These are phyloP conservation scores for Pyrenula massariospora DNA, from an alignment of 495 filamentous ascomycete genomes.

Conservation along the genomic window DNA sequence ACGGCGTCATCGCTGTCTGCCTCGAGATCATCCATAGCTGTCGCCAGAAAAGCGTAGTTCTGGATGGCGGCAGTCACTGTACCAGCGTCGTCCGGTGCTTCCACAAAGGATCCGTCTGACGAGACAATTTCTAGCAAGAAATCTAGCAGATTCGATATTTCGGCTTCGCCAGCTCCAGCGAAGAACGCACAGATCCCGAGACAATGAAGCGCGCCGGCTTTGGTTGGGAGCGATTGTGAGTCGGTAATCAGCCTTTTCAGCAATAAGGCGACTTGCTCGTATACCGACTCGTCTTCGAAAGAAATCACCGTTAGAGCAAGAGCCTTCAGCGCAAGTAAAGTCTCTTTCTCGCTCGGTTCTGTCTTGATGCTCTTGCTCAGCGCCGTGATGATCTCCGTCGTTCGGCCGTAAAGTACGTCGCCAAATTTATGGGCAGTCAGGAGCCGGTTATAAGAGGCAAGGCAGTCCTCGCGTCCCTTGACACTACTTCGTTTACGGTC, in stretches of 20 bases:
- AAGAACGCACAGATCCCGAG: conserved; percentile 64
- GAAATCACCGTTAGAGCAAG: conserved; percentile 69
- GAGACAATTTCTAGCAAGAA: conserved; percentile 78
- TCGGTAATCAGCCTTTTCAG: conserved; percentile 65
- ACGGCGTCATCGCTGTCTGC: conserved; percentile 61
- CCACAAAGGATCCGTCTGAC: conserved; percentile 67
- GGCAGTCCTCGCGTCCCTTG: conserved; percentile 65
- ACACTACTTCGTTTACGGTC: conserved; percentile 77
- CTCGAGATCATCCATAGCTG: conserved; percentile 70
- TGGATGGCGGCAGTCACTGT: conserved; percentile 79
- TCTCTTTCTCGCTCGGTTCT: conserved; percentile 63
- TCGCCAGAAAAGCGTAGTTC: conserved; percentile 82
- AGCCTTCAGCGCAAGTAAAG: conserved; percentile 57
- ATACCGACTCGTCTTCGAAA: conserved; percentile 55
- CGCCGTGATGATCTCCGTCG: conserved; percentile 55
- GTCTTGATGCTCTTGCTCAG: conserved; percentile 63
- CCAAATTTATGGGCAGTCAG: conserved; percentile 62
- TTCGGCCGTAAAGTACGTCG: conserved; percentile 49
- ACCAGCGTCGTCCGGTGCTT: conserved; percentile 58
- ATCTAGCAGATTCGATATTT: conserved; percentile 65
- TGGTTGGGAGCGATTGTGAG: conserved; percentile 49
- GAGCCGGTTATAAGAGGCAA: conserved; percentile 58
- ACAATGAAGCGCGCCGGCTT: conserved; percentile 64
- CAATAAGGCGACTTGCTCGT: conserved; percentile 47
- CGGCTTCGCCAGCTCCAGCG: conserved; percentile 62